Conservation (phyloP, 176 grass and related monocot species). For the bread wheat (Triticum aestivum) region IWGSC_CS_RefSeq_v2.1 NC_057809.1:68604077-68604576, state of each 20-base stretch:
- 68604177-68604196: not conserved
- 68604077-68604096: conserved; percentile 92
- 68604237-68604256: conserved; percentile 98
- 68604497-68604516: not conserved
- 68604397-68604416: not conserved
- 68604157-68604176: conserved; percentile 1
- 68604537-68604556: not conserved
- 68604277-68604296: conserved; percentile 63
- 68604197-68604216: not conserved
- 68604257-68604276: conserved; percentile 87
- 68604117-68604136: conserved; percentile 55
- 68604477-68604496: not conserved
- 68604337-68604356: not conserved
- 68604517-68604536: not conserved
- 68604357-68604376: conserved; percentile 16
- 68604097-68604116: conserved; percentile 97
- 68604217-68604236: conserved; percentile 90
- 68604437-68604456: conserved; percentile 28
- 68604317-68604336: conserved; percentile 36
- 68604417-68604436: conserved; percentile 22
- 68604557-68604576: not conserved
- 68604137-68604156: not conserved
- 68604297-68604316: conserved; percentile 72
- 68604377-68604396: conserved; percentile 10
- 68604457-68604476: not conserved